Percentiles rank a stretch among this genome's conserved stretches.
Evolutionary conservation across 225 moss, liverwort and hornwort species (phyloP).

Genomic region (Climacium dendroides): DNA sequence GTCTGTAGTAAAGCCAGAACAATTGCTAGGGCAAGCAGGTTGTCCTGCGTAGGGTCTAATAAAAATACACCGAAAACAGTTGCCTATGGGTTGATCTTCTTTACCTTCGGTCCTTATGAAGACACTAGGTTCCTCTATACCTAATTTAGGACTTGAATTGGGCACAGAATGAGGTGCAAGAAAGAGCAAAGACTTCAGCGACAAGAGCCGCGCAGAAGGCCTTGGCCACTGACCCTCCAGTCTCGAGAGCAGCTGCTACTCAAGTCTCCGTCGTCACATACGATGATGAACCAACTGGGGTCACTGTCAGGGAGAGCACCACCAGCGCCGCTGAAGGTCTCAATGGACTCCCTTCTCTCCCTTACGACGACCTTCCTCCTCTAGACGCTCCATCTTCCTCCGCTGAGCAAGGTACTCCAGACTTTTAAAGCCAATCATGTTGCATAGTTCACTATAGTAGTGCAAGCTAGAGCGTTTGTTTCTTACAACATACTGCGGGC

Average conservation of each 20-base stretch:
- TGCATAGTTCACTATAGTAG: neutral
- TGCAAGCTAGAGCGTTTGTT: neutral
- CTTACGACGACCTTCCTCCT: slow-evolving; percentile 30
- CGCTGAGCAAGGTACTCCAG: slow-evolving; percentile 25
- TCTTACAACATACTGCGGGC: neutral
- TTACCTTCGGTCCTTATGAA: neutral
- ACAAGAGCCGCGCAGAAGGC: slow-evolving; percentile 63
- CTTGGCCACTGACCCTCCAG: slow-evolving; percentile 5
- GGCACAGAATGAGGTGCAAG: slow-evolving; percentile 80
- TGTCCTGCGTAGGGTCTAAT: neutral
- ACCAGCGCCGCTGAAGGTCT: slow-evolving; percentile 10
- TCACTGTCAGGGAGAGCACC: slow-evolving; percentile 11
- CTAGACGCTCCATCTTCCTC: slow-evolving; percentile 12
- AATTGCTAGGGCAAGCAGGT: neutral
- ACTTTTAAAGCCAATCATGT: slow-evolving; percentile 3
- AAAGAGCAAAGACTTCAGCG: slow-evolving; percentile 62
- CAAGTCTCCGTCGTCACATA: slow-evolving; percentile 1
- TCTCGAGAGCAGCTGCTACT: neutral
- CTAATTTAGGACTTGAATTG: neutral
- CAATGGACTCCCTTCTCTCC: slow-evolving; percentile 42
- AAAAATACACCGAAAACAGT: neutral
- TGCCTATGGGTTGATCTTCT: neutral
- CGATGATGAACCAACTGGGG: slow-evolving; percentile 1
- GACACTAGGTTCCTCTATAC: neutral
- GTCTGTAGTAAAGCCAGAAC: neutral